These are phyloP conservation scores for Myotisia sp. DNA, from an alignment of 2,329 filamentous ascomycete genomes.

Conservation along the genomic window DNA sequence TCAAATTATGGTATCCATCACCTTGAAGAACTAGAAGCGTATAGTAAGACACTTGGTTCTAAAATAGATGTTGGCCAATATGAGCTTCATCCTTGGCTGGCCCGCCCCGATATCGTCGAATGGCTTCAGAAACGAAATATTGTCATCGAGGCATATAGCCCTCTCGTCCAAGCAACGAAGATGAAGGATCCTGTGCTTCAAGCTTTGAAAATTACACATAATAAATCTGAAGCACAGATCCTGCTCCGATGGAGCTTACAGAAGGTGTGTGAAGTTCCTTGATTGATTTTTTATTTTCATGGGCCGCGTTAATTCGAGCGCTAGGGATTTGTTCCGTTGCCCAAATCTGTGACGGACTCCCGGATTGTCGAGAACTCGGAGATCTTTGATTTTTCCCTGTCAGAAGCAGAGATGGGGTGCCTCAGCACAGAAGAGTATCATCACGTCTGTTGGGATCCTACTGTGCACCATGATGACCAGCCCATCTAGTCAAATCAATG, in stretches of 20 bases:
- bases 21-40: conserved; percentile 27
- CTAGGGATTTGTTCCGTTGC: conserved; percentile 47
- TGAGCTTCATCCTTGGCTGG: conserved; percentile 81
- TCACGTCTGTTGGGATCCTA: conserved; percentile 45
- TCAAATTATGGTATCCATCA: conserved; percentile 30
- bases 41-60: conserved; percentile 38
- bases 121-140: conserved; percentile 57
- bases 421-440: conserved; percentile 42
- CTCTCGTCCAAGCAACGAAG: conserved; percentile 32
- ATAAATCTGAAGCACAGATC: conserved; percentile 45
- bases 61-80: conserved; percentile 73
- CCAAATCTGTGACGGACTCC: conserved; percentile 46
- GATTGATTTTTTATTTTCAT: neutral
- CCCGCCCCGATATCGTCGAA: conserved; percentile 59
- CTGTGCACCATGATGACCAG: conserved; percentile 10
- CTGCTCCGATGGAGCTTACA: conserved; percentile 48
- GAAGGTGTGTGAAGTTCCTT: conserved; percentile 26
- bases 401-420: conserved; percentile 43
- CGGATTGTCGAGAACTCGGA: conserved; percentile 48
- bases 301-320: conserved; percentile 2
- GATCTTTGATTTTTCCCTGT: conserved; percentile 47
- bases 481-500: neutral
- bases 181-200: conserved; percentile 41
- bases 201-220: conserved; percentile 40
- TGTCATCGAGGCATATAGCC: conserved; percentile 44